phyloP scores from a whole-genome alignment of 176 grass and related monocot genomes.

The Dendrocalamus sinicus region DNA sequence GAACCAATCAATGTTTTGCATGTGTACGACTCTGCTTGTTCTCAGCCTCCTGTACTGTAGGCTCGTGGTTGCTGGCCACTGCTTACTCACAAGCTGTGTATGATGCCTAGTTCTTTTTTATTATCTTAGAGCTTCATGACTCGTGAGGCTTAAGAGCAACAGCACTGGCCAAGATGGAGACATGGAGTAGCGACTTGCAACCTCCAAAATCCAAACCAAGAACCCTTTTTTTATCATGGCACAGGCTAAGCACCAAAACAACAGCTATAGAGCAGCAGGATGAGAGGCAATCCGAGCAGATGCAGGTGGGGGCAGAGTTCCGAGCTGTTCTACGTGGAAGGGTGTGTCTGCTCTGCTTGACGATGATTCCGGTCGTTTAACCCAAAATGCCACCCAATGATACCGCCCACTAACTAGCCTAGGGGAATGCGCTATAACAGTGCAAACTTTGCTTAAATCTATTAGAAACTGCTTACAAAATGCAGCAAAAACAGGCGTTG shows the following conservation, averaged over 20 bases:
- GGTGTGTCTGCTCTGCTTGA: not conserved
- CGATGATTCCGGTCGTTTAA: not conserved
- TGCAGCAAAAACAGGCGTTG: not conserved
- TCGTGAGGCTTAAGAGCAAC: not conserved
- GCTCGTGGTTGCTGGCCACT: not conserved
- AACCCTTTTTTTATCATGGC: not conserved
- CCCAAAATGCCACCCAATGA: not conserved
- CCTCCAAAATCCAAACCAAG: not conserved
- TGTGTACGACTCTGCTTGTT: not conserved
- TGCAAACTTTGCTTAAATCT: not conserved
- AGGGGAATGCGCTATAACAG: not conserved
- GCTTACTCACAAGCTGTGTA: too few species aligned
- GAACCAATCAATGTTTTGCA: constrained; percentile 5
- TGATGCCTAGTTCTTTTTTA: too few species aligned
- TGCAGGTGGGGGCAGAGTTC: not conserved
- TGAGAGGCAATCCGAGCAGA: not conserved
- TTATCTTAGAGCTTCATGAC: too few species aligned
- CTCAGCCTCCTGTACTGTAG: not conserved
- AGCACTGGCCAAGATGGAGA: not conserved
- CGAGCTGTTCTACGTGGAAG: not conserved
- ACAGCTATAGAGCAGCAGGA: not conserved
- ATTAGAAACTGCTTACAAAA: not conserved
- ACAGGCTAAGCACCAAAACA: not conserved
- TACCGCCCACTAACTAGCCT: constrained; percentile 29
- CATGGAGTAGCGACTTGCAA: not conserved